Percentiles rank a stretch among this genome's conserved stretches.
phyloP scores from a whole-genome alignment of 2,329 filamentous ascomycete genomes.

The Fusarium setosum region DNA sequence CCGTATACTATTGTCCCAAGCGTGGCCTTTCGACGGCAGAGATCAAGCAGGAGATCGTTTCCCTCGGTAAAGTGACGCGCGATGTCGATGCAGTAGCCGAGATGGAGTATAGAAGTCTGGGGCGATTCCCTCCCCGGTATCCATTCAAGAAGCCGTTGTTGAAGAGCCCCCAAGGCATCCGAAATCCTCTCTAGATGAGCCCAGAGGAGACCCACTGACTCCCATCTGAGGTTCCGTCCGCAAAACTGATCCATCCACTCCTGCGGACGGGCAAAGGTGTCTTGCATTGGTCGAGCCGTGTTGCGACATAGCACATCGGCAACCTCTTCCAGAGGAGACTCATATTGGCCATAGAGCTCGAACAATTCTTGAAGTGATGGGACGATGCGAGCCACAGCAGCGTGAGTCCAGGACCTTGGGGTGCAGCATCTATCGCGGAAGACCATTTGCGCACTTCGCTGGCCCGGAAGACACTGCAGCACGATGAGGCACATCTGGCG shows the following conservation, averaged over 20 bases:
- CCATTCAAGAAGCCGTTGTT: constrained; percentile 16
- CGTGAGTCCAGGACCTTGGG: constrained; percentile 47
- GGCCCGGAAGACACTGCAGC: constrained; percentile 21
- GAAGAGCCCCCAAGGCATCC: constrained; percentile 23
- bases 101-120: constrained; percentile 10
- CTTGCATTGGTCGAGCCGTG: constrained; percentile 49
- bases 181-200: constrained; percentile 30
- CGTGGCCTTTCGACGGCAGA: constrained; percentile 48
- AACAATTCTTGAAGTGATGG: constrained; percentile 48
- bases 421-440: constrained; percentile 8
- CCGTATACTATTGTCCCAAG: constrained; percentile 52
- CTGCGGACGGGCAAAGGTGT: constrained; percentile 47
- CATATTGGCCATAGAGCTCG: constrained; percentile 38
- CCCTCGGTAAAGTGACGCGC: constrained; percentile 40
- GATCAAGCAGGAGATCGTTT: constrained; percentile 52
- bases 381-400: constrained; percentile 46
- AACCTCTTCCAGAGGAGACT: constrained; percentile 49
- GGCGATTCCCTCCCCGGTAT: not conserved
- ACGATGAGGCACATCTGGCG: constrained; percentile 32
- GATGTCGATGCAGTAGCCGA: constrained; percentile 48
- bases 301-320: constrained; percentile 52
- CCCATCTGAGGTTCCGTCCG: constrained; percentile 55
- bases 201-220: constrained; percentile 55
- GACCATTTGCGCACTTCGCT: constrained; percentile 22
- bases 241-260: constrained; percentile 54